These are phyloP conservation scores for Pholiota microspora DNA, from an alignment of 768 basidiomycete species.

Conservation along the genomic window DNA sequence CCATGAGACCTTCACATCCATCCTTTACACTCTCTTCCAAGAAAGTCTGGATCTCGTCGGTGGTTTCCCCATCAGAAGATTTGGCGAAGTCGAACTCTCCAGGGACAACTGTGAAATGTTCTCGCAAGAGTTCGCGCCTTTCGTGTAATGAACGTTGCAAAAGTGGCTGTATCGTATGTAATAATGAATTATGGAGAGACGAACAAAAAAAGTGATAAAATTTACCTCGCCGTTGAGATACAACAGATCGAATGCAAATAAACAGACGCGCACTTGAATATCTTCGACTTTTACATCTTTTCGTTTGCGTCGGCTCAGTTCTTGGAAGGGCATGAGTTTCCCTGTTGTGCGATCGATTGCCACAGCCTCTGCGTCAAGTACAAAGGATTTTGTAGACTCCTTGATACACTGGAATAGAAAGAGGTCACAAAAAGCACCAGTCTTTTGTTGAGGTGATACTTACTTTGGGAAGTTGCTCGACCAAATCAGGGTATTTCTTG, in stretches of 20 bases:
- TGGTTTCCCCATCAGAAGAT: slow-evolving; percentile 83
- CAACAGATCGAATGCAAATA: slow-evolving; percentile 96
- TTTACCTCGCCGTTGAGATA: slow-evolving; percentile 94
- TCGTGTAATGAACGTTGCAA: slow-evolving; percentile 72
- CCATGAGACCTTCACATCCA: slow-evolving; percentile 98
- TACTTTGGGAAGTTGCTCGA: slow-evolving; percentile 88
- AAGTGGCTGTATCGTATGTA: slow-evolving; percentile 57
- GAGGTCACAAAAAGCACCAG: background rate
- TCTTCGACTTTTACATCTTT: slow-evolving; percentile 99
- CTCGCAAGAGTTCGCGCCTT: slow-evolving; percentile 71
- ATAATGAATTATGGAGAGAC: background rate
- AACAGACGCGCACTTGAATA: slow-evolving; percentile 93
- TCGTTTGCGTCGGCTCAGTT: slow-evolving; percentile 89
- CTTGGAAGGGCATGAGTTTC: slow-evolving; percentile 96
- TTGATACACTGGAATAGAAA: slow-evolving; percentile 69
- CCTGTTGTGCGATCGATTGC: slow-evolving; percentile 85
- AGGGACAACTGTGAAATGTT: slow-evolving; percentile 79
- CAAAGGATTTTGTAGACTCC: slow-evolving; percentile 81
- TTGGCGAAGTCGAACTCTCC: slow-evolving; percentile 95
- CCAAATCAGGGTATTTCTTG: slow-evolving; percentile 98
- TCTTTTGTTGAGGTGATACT: slow-evolving; percentile 11
- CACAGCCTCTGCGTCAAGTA: slow-evolving; percentile 95
- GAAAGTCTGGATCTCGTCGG: slow-evolving; percentile 93
- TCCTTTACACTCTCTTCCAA: slow-evolving; percentile 97
- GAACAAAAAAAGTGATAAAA: background rate